Percentiles rank a stretch among this genome's conserved stretches.
Conservation (phyloP, 2,329 filamentous ascomycete species). For the Fusarium buxicola region DNA sequence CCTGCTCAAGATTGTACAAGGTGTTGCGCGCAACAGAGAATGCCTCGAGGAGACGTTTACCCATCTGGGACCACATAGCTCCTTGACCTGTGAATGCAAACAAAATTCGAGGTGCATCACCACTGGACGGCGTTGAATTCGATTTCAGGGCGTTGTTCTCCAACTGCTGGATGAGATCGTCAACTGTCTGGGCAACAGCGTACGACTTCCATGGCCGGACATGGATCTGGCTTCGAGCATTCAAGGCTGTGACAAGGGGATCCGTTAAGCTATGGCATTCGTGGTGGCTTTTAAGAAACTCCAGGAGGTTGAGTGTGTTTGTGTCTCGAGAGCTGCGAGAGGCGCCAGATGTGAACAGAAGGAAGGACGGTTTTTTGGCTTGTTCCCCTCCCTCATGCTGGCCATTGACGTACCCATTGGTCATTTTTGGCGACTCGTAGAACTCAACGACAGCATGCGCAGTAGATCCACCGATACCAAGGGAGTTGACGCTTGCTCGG, state of each 20-base stretch:
- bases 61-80: conserved; percentile 42
- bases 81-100: conserved; percentile 39
- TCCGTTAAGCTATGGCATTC: conserved; percentile 27
- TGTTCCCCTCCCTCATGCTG: conserved; percentile 8
- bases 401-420: conserved; percentile 11
- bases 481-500: conserved; percentile 47
- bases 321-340: conserved; percentile 32
- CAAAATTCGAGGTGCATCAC: conserved; percentile 8
- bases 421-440: conserved; percentile 22
- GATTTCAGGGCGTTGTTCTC: conserved; percentile 36
- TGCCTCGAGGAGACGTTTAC: conserved; percentile 35
- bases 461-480: conserved; percentile 60
- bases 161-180: conserved; percentile 31
- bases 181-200: conserved; percentile 36
- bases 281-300: conserved; percentile 29
- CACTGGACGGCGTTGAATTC: conserved; percentile 12
- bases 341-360: conserved; percentile 36
- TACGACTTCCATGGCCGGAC: conserved; percentile 40
- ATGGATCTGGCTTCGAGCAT: conserved; percentile 37
- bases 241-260: conserved; percentile 34
- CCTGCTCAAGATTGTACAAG: conserved; percentile 29
- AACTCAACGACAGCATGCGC: conserved; percentile 56
- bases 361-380: conserved; percentile 13
- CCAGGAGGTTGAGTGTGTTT: conserved; percentile 26
- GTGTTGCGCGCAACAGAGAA: conserved; percentile 39